These are phyloP conservation scores for Exserohilum rostratum DNA, from an alignment of 2,329 filamentous ascomycete species.

Conservation along the genomic window DNA sequence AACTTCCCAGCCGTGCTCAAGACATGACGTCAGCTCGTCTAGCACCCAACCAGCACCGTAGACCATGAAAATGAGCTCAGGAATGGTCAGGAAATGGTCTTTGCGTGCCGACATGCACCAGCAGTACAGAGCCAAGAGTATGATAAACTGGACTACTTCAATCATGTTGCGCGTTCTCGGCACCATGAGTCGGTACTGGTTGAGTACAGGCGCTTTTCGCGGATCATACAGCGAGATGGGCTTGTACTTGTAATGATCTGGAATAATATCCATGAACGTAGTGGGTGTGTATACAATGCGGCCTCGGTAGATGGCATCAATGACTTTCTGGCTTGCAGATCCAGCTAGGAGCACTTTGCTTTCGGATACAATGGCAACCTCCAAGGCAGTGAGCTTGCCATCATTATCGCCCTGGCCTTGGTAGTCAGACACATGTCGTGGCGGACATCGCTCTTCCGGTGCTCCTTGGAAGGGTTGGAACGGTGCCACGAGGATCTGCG, in stretches of 20 bases:
- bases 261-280: slow-evolving; percentile 80
- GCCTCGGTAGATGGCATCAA: slow-evolving; percentile 81
- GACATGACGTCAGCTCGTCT: slow-evolving; percentile 76
- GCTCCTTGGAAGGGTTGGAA: slow-evolving; percentile 88
- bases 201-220: slow-evolving; percentile 73
- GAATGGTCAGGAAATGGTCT: slow-evolving; percentile 59
- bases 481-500: slow-evolving; percentile 80
- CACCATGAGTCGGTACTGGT: slow-evolving; percentile 85
- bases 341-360: slow-evolving; percentile 79
- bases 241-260: slow-evolving; percentile 83
- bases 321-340: slow-evolving; percentile 79
- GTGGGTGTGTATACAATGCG: slow-evolving; percentile 82
- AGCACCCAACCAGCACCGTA: slow-evolving; percentile 81
- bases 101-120: slow-evolving; percentile 73
- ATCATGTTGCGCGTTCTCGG: slow-evolving; percentile 77
- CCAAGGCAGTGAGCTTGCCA: slow-evolving; percentile 74
- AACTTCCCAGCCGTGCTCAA: slow-evolving; percentile 78
- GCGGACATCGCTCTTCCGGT: slow-evolving; percentile 67
- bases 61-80: slow-evolving; percentile 72
- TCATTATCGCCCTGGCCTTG: slow-evolving; percentile 56
- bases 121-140: slow-evolving; percentile 72
- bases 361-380: slow-evolving; percentile 82
- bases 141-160: slow-evolving; percentile 74
- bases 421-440: slow-evolving; percentile 58
- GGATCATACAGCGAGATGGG: slow-evolving; percentile 83